Base-by-base conservation (phyloP, 805 yeast species). In the Starmerella potacharoeniae region DNA sequence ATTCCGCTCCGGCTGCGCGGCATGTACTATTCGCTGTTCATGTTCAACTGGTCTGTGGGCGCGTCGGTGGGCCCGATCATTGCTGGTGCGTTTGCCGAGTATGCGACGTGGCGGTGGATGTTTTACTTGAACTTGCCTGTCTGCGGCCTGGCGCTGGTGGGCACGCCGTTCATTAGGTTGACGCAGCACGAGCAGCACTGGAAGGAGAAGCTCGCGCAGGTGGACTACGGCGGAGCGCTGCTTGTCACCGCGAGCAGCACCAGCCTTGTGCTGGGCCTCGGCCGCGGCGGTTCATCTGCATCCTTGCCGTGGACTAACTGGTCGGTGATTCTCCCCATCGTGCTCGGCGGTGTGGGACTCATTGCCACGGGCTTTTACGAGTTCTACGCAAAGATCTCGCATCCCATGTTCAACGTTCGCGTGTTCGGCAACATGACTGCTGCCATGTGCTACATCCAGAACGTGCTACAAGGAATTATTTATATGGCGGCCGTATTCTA, bases 91-190 rank as follows among this genome's bases (percentile, higher is more conserved):
- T 77, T 84, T 55, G 74, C 85, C 1, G 68, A 78, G 2, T 69
- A 75, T 51, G 79, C 75, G 5, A 69, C 78, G n/a, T 84, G 89
- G 89, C 72, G 89, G 62, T 83, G 89, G 87, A 80, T 86, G 62
- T 84, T 83, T 65, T 84, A 79, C 68, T 73, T 84, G 58, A 84
- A 83, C 66, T 66, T 84, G 39, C 86, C 88, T 3, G 67, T 82
- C 37, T 85, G 86, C 16, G 87, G 83, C 1, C 53, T 72, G 0
- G 76, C 80, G 0, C 63, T 73, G 17, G 63, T 65, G 0, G 59
- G 73, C 7, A 64, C 79, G 16, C 49, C 73, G 4, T 55, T 73
- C 5, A 70, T 74, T 17, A 69, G 73, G 34, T 64, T 64, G 28
- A 70, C 61, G 36, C 51, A 72, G n/a, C 78, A 55, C 16, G 34